Base-by-base conservation (phyloP, 768 basidiomycete genomes). In the Lentinula sp. region DNA sequence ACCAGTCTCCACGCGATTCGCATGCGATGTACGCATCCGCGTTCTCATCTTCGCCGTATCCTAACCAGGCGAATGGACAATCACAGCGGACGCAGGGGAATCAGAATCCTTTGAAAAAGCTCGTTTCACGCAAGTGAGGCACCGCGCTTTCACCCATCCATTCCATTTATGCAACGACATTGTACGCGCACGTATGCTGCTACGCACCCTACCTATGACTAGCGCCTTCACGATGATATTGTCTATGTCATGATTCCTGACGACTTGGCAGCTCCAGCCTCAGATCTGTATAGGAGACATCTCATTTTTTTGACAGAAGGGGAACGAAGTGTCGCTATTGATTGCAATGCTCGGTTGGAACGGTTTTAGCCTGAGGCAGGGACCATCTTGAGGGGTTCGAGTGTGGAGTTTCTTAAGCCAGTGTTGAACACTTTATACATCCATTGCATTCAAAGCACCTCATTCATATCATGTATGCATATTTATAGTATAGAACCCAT, bases 1-100 rank as follows among this genome's bases (percentile, higher is more conserved):
- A 85, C 69, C 82, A 82, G 70, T 79, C 83, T 65, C 86, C 86
- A 42, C 84, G 86, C 57, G 83, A 86, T 65, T 68, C 75, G 3
- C 83, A 87, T 66, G 71, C 73, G 64, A 83, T 85, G 81, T 86
- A 83, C 71, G 75, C 84, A 42, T 75, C 82, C 5, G 59, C 50
- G 8, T 60, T 60, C 4, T 78, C 85, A 60, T 65, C 73, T 32
- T 64, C 71, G 50, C 68, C 68, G 9, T 40, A 63, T 62, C 57
- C 64, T 56, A 39, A 66, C 60, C 21, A 60, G 63, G 32, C 57
- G 51, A 42, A 59, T 65, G 2, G 64, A 60, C 68, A 70, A 16
- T 49, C 60, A 56, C 42, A 67, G 61, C 62, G 62, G 69, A 63
- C 67, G 60, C 67, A 72, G 57, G 61, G 62, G 65, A 65, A 70